These are phyloP conservation scores for Theobroma cacao DNA, from an alignment of 345 rosid species.

Conservation along the genomic window DNA sequence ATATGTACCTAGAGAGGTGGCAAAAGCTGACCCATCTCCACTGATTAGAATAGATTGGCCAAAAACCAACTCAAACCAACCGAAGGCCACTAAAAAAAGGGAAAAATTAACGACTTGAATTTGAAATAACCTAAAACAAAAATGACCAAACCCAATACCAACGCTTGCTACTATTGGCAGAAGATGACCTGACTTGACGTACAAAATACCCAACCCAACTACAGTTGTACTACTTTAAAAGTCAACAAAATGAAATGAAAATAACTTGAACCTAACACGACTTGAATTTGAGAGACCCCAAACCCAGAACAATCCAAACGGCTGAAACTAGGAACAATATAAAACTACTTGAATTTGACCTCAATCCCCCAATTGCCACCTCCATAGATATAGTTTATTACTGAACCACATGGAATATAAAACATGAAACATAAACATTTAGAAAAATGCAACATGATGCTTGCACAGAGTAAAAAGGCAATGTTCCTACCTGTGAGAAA, in stretches of 20 bases:
- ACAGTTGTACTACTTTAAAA: background rate
- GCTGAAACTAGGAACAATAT: background rate
- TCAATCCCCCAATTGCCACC: background rate
- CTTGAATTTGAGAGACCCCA: background rate
- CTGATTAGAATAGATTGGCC: background rate
- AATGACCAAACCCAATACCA: background rate
- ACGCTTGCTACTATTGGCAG: background rate
- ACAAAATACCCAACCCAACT: background rate
- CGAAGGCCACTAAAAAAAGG: background rate
- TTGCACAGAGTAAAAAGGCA: background rate
- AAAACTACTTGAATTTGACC: background rate
- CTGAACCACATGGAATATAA: background rate
- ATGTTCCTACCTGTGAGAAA: conserved; percentile 43
- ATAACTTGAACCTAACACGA: background rate
- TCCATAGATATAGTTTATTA: background rate
- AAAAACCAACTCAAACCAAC: background rate
- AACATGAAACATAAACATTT: background rate
- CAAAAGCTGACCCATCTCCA: background rate
- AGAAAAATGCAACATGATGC: background rate
- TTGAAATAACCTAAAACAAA: background rate
- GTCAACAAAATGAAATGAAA: background rate
- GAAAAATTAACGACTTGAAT: background rate
- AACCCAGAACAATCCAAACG: background rate
- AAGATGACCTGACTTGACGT: background rate
- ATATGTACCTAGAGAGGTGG: background rate